These are phyloP conservation scores for Mortierella hygrophila DNA, from an alignment of 192 early-diverging fungal genomes.

Conservation along the genomic window DNA sequence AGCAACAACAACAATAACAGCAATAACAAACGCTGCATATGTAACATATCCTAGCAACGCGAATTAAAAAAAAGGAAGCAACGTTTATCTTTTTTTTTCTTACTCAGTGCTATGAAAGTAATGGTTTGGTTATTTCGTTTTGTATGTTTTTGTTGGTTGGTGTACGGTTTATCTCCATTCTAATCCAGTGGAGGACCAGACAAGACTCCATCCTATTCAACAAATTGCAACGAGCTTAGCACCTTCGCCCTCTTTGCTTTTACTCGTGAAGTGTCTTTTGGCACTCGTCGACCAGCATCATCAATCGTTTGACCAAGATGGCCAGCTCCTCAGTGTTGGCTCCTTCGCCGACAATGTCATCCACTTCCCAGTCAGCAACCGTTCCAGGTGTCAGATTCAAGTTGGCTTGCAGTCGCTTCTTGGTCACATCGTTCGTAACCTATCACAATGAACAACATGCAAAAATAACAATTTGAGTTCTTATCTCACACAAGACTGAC, in stretches of 20 bases:
- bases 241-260: background rate
- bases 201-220: background rate
- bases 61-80: background rate
- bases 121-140: background rate
- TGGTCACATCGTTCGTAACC: conserved; percentile 21
- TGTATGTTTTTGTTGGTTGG: no score
- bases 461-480: background rate
- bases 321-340: conserved; percentile 11
- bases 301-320: conserved; percentile 23
- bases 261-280: conserved; percentile 13
- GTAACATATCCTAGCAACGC: background rate
- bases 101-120: background rate
- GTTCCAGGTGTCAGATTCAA: conserved; percentile 32
- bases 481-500: background rate
- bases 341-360: conserved; percentile 21
- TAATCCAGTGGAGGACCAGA: no score
- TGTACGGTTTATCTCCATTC: no score
- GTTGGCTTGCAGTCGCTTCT: conserved; percentile 11
- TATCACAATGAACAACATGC: background rate
- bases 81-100: background rate
- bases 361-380: conserved; percentile 34
- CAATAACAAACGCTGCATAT: conserved; percentile 4
- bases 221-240: background rate
- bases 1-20: conserved; percentile 16
- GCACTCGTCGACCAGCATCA: conserved; percentile 39